Conservation (phyloP, 2,329 filamentous ascomycete species). For the Magnaporthales sp. region DNA sequence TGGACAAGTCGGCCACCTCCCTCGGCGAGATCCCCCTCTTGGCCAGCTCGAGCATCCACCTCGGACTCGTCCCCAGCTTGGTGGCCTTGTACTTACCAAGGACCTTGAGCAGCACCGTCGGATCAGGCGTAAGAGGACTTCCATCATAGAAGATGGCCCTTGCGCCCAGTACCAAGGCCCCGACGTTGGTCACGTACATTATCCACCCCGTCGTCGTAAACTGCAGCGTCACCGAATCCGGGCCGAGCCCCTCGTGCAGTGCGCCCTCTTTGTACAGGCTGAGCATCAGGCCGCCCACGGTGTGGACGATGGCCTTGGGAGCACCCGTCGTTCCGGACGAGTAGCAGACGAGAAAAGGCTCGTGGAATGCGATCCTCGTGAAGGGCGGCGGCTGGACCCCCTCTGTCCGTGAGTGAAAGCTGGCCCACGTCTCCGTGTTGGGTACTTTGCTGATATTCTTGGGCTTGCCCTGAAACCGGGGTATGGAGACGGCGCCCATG, state of each 20-base stretch:
- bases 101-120: constrained; percentile 53
- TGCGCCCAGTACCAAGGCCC: constrained; percentile 49
- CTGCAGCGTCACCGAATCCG: constrained; percentile 37
- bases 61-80: constrained; percentile 65
- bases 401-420: constrained; percentile 14
- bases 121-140: constrained; percentile 66
- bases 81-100: constrained; percentile 58
- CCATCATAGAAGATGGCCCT: constrained; percentile 72
- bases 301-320: constrained; percentile 82
- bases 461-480: constrained; percentile 48
- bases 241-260: constrained; percentile 34
- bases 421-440: constrained; percentile 29
- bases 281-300: constrained; percentile 55
- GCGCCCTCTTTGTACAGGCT: constrained; percentile 48
- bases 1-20: constrained; percentile 52
- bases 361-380: constrained; percentile 56
- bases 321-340: constrained; percentile 75
- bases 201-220: constrained; percentile 75
- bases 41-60: constrained; percentile 67
- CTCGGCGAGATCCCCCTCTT: constrained; percentile 54
- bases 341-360: constrained; percentile 72
- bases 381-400: constrained; percentile 32
- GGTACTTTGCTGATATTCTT: constrained; percentile 49
- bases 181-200: constrained; percentile 65
- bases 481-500: constrained; percentile 53